Evolutionary conservation across 2,329 filamentous ascomycete genomes (phyloP), one percentile per base, ranked within the genome.

Genomic region (Neospermospora avenae): DNA sequence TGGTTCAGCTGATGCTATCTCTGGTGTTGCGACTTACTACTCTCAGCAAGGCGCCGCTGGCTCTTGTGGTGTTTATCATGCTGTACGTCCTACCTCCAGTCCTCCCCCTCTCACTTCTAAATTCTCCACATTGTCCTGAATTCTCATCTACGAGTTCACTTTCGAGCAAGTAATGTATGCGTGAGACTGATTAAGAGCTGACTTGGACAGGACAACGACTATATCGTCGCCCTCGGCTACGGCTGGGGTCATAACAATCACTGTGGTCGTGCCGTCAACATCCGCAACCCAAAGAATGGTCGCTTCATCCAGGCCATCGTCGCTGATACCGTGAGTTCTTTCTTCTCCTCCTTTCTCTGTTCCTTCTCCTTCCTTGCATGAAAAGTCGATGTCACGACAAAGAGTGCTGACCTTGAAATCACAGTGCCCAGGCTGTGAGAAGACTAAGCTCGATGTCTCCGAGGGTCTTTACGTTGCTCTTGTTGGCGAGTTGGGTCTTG

Each of bases 231-330:
- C 20, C 39, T 55, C 13, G 39, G 39, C 10, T 41, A 39, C 13
- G 53, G 39, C 53, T 46, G 42, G 39, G 53, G 53, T 10, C 53
- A 46, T 25, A 55, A 55, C 42, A 46, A 4, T 13, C n/a, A 55
- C 39, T 55, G 53, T 31, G 39, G 53, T 20, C 39, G 25, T 14
- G 18, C 13, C 13, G 37, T 54, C 22, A 28, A 13, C 35, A 54
- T 54, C 35, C 51, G 51, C 35, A 5, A 31, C 35, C 35, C 11
- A 37, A 22, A 14, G 7, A 54, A 37, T 42, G 51, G 51, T 42
- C 35, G 35, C 10, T 34, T 25, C 16, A 4, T 35, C 22, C 25
- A 13, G 7, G 51, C 51, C 6, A 14, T 54, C 18, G 51, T 54
- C 5, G 51, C 51, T 28, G 51, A 54, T 41, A 54, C 51, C 51